Conservation (phyloP, 2,329 filamentous ascomycete species). For the Aureobasidium sp. region DNA sequence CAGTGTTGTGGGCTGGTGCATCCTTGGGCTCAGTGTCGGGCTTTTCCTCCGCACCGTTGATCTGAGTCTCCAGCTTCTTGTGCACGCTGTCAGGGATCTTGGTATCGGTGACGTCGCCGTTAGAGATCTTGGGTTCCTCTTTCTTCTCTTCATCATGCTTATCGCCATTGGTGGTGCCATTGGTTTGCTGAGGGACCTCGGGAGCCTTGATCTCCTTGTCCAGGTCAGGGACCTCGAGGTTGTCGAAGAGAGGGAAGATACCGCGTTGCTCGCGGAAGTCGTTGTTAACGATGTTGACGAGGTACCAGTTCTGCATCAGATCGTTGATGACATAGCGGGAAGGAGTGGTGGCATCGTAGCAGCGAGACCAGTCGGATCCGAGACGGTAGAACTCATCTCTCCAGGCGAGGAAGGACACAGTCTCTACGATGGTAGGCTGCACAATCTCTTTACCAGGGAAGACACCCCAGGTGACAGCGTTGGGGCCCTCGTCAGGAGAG, state of each 20-base stretch:
- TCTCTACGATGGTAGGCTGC: conserved; percentile 99
- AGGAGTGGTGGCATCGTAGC: conserved; percentile 66
- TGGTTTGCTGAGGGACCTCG: background rate
- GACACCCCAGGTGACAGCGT: conserved; percentile 98
- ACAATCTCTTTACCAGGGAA: conserved; percentile 99
- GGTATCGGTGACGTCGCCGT: background rate
- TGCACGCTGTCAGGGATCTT: conserved; percentile 9
- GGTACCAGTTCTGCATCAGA: conserved; percentile 83
- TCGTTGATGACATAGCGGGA: conserved; percentile 72
- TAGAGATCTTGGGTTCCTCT: background rate
- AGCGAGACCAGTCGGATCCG: conserved; percentile 88
- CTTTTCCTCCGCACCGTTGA: background rate
- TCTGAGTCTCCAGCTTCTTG: conserved; percentile 5
- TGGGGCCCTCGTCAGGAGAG: conserved; percentile 67
- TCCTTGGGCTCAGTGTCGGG: conserved; percentile 3
- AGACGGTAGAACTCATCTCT: conserved; percentile 95
- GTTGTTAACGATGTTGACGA: conserved; percentile 97
- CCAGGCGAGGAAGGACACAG: conserved; percentile 95
- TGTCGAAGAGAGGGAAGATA: conserved; percentile 81
- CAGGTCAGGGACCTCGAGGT: conserved; percentile 59
- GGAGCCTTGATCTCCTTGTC: conserved; percentile 31
- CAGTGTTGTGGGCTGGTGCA: conserved; percentile 8
- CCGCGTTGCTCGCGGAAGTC: conserved; percentile 81
- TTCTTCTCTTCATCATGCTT: background rate
- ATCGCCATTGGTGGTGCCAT: background rate